phyloP scores from a whole-genome alignment of 495 filamentous ascomycete genomes.

The Glarea lozoyensis region DNA sequence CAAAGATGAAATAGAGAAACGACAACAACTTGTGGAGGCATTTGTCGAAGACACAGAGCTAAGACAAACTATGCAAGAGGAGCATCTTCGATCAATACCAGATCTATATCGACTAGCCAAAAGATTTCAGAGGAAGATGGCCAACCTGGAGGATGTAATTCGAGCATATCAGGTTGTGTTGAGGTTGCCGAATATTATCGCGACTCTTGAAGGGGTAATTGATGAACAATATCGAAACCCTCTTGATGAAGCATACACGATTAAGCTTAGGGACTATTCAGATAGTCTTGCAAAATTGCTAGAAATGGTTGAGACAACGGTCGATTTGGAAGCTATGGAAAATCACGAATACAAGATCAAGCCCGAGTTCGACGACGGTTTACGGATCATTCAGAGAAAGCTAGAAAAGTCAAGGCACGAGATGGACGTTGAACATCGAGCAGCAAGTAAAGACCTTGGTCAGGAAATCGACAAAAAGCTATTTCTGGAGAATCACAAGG shows the following conservation, averaged over 20 bases:
- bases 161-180: slow-evolving; percentile 91
- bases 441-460: slow-evolving; percentile 71
- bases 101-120: slow-evolving; percentile 92
- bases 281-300: slow-evolving; percentile 78
- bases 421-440: slow-evolving; percentile 75
- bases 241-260: slow-evolving; percentile 79
- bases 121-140: slow-evolving; percentile 83
- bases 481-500: slow-evolving; percentile 91
- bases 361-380: slow-evolving; percentile 88
- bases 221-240: slow-evolving; percentile 88
- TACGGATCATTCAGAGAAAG: slow-evolving; percentile 81
- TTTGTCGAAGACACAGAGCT: slow-evolving; percentile 92
- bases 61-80: slow-evolving; percentile 95
- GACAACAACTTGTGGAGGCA: slow-evolving; percentile 91
- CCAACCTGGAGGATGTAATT: slow-evolving; percentile 92
- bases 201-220: slow-evolving; percentile 85
- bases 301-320: slow-evolving; percentile 98
- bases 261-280: slow-evolving; percentile 65
- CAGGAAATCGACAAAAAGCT: slow-evolving; percentile 97
- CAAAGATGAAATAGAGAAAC: slow-evolving; percentile 76
- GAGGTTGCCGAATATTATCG: slow-evolving; percentile 81
- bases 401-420: slow-evolving; percentile 76
- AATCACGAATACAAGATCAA: slow-evolving; percentile 99
- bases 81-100: slow-evolving; percentile 87
- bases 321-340: slow-evolving; percentile 90